Evolutionary conservation across 768 basidiomycete species (phyloP), one percentile per base, ranked within the genome.

Genomic region (Rhodosporidiobolus sp.): DNA sequence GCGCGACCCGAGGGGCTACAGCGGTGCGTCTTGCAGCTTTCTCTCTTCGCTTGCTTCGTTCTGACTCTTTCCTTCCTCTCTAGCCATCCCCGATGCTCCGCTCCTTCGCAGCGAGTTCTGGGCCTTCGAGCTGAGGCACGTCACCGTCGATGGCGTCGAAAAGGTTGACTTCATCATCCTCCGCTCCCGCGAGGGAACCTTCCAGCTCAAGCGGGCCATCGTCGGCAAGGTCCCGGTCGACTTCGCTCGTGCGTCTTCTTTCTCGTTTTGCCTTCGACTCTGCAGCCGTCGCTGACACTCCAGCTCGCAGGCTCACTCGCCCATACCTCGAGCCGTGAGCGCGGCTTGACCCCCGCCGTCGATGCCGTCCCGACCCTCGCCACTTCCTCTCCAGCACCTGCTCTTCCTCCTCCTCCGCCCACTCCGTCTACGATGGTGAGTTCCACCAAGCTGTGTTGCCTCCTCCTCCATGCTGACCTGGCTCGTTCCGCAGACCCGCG

Each of bases 131-230:
- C 67, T 75, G 7, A 59, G 67, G 3, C 63, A 58, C 19, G 50
- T 34, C 45, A 34, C 50, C 32, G 53, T 67, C 54, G 74, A 75
- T 19, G 69, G 35, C 14, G 69, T 67, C 34, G 70, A 75, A 34
- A 64, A 68, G 58, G 61, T 65, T 46, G 74, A 75, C 64, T 69
- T 72, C 50, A 72, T 75, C 74, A 65, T 75, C 56, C 30, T 75
- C 30, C 54, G 65, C 30, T 63, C 70, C 48, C 49, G 50, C 0
- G 63, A 65, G 16, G 67, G 70, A 6, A 63, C 54, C 9, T 72
- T 56, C 64, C 55, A 65, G 56, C 67, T 75, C 6, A 72, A 72
- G 49, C 67, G 74, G 1, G 60, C 60, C 10, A 14, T 34, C 4
- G 64, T 50, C 6, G 65, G 28, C 24, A 65, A 57, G 22, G 24